Conservation (phyloP, 2,329 filamentous ascomycete species). For the Colletotrichum costaricense region DNA sequence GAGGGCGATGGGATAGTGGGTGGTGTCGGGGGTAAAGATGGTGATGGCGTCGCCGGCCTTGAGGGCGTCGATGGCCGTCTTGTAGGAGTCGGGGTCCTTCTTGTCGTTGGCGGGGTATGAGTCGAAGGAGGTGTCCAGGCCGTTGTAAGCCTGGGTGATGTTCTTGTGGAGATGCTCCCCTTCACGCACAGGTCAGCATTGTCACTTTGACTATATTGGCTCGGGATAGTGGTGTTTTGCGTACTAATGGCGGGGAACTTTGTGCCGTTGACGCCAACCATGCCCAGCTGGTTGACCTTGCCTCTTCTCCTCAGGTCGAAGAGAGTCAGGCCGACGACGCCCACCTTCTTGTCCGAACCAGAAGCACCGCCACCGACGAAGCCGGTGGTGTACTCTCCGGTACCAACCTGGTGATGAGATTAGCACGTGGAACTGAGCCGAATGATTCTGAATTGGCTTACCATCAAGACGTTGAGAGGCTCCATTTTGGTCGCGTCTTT, state of each 20-base stretch:
- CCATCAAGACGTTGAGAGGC: constrained; percentile 77
- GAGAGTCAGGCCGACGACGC: constrained; percentile 89
- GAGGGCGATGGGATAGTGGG: constrained; percentile 90
- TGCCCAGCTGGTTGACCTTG: constrained; percentile 86
- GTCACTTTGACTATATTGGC: not conserved
- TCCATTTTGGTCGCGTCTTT: constrained; percentile 54
- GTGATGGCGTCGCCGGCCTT: constrained; percentile 88
- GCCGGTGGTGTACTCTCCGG: constrained; percentile 96
- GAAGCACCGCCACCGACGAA: constrained; percentile 88
- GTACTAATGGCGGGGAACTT: constrained; percentile 93
- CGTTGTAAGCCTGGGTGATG: constrained; percentile 89
- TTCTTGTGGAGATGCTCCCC: constrained; percentile 88
- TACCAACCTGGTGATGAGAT: constrained; percentile 73
- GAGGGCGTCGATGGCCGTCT: constrained; percentile 86
- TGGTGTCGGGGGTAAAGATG: constrained; percentile 95
- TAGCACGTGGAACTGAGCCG: constrained; percentile 19
- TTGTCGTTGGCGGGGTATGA: constrained; percentile 82
- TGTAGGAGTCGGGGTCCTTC: constrained; percentile 85
- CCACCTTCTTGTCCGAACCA: constrained; percentile 94
- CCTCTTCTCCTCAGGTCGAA: constrained; percentile 90
- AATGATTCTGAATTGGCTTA: constrained; percentile 46
- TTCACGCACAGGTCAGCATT: constrained; percentile 45
- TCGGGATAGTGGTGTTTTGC: constrained; percentile 44
- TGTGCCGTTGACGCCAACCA: constrained; percentile 89
- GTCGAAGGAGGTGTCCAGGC: constrained; percentile 85